Evolutionary conservation across 345 rosid species (phyloP).

Genomic region (Camelina laxa): DNA sequence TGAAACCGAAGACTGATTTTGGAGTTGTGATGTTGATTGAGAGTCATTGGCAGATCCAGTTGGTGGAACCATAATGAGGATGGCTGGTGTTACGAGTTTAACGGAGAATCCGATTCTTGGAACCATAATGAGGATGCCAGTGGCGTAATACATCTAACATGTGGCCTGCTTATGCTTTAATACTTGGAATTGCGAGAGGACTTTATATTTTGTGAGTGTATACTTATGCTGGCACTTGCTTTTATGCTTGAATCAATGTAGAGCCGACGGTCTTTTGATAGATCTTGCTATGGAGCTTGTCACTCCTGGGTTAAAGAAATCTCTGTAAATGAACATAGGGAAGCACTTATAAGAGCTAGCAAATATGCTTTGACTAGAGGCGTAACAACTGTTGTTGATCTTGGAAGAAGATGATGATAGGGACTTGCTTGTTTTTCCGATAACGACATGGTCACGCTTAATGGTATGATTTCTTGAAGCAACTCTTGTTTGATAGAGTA

Average conservation of each 20-base stretch:
- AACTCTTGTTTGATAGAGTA: not conserved
- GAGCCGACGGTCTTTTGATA: conserved; percentile 83
- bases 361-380: conserved; percentile 76
- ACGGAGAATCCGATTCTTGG: conserved; percentile 81
- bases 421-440: conserved; percentile 86
- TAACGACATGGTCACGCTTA: conserved; percentile 73
- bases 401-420: conserved; percentile 83
- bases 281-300: conserved; percentile 89
- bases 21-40: too few species aligned
- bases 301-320: conserved; percentile 60
- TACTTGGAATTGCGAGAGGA: conserved; percentile 10
- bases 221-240: conserved; percentile 25
- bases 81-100: conserved; percentile 63
- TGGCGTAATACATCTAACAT: conserved; percentile 55
- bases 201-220: conserved; percentile 14
- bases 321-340: conserved; percentile 77
- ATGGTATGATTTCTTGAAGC: conserved; percentile 52
- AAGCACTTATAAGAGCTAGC: conserved; percentile 79
- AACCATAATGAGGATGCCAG: conserved; percentile 56
- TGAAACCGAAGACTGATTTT: too few species aligned
- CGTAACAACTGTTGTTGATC: conserved; percentile 82
- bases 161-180: not conserved
- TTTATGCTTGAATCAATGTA: conserved; percentile 44
- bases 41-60: conserved; percentile 68
- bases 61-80: too few species aligned